Conservation (phyloP, 2,329 filamentous ascomycete genomes). For the Botrytis fabae region DNA sequence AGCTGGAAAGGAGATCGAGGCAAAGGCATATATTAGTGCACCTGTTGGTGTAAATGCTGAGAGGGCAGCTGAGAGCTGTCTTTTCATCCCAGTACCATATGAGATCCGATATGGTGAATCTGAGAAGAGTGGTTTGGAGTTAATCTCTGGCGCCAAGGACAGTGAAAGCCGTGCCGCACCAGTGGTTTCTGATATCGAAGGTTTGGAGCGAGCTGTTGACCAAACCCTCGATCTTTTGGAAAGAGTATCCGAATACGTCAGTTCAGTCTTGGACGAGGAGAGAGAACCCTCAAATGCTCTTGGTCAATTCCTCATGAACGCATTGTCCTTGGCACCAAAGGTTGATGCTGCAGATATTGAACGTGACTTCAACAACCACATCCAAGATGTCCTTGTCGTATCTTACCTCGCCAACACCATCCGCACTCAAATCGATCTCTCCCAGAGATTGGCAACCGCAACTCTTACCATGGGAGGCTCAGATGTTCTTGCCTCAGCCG, state of each 20-base stretch:
- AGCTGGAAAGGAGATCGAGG: slow-evolving; percentile 83
- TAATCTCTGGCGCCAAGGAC: slow-evolving; percentile 81
- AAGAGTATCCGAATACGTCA: slow-evolving; percentile 87
- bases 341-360: slow-evolving; percentile 89
- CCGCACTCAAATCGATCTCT: slow-evolving; percentile 97
- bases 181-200: slow-evolving; percentile 85
- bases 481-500: slow-evolving; percentile 42
- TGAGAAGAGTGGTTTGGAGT: slow-evolving; percentile 75
- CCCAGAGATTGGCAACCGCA: slow-evolving; percentile 87
- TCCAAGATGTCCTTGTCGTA: slow-evolving; percentile 97
- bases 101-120: slow-evolving; percentile 86
- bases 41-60: slow-evolving; percentile 94
- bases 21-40: slow-evolving; percentile 90
- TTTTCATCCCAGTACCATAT: slow-evolving; percentile 96
- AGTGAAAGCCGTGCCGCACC: slow-evolving; percentile 70
- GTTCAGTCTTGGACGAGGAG: slow-evolving; percentile 91
- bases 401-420: slow-evolving; percentile 98
- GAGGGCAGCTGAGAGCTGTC: slow-evolving; percentile 90
- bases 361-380: slow-evolving; percentile 99
- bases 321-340: slow-evolving; percentile 90
- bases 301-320: slow-evolving; percentile 93
- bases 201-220: slow-evolving; percentile 80
- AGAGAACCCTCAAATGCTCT: slow-evolving; percentile 85
- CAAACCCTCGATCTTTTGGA: slow-evolving; percentile 88
- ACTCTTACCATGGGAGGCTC: slow-evolving; percentile 60